Evolutionary conservation across 1,139 yeast species (phyloP), one percentile per base, ranked within the genome.

Genomic region (Hemisphaericaspora xylofermentans): DNA sequence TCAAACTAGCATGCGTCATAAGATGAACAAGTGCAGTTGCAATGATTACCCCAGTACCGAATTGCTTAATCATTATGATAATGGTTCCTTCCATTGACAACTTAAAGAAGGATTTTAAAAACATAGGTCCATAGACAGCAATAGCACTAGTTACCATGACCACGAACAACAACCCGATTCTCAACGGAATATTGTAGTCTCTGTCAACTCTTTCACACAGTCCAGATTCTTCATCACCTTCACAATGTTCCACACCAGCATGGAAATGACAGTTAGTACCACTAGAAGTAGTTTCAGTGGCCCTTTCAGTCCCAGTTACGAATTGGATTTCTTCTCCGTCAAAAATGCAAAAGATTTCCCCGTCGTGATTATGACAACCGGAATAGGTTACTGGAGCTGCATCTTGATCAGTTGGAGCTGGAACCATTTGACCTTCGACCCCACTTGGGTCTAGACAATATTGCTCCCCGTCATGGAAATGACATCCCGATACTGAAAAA

Each of bases 241-340:
- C 53, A 48, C 71, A 66, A 49, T 66, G 71, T 43, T 66, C 71
- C 6, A 66, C 71, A 10, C 71, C 71, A 27, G 69, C 71, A 46
- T 66, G 71, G 52, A 62, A 65, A 44, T 66, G 71, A 43, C 71
- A 66, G 35, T 57, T 54, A 45, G 45, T 44, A 17, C 54, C 60
- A 19, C 36, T 39, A 3, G 41, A 35, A 6, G 43, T 33, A 16
- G 43, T 31, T 8, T 18, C 15, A 12, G 9, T 34, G n/a, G 15
- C 25, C n/a, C 19, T 29, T 21, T 36, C 45, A 9, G 36, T 17
- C 3, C 33, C 36, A 6, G 39, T 49, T 36, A 46, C 37, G 39
- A 63, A 64, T 38, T 57, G 55, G 3, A 60, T 60, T 40, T 63
- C 66, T 7, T 52, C 46, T 10, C 50, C 54, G 3, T 42, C 38